These are phyloP conservation scores for Jimgerdemannia lactiflua DNA, from an alignment of 192 early-diverging fungal species.

Conservation along the genomic window DNA sequence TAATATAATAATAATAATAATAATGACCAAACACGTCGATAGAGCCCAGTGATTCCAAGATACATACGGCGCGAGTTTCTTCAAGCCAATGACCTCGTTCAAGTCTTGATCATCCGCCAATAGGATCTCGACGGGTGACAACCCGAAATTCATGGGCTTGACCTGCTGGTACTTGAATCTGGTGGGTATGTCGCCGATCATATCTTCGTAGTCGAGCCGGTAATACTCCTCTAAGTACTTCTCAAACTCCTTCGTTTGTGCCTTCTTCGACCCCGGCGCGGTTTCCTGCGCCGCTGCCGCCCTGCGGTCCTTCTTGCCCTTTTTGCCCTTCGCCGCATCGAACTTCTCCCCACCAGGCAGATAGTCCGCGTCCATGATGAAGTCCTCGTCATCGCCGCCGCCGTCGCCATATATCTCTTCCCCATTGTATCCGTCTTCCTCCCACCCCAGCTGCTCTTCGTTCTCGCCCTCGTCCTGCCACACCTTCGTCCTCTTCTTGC, in stretches of 20 bases:
- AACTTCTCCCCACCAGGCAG: conserved; percentile 67
- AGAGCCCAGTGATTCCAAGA: background rate
- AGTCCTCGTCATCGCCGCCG: conserved; percentile 58
- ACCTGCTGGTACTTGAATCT: conserved; percentile 94
- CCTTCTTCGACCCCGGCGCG: conserved; percentile 18
- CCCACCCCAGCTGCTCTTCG: conserved; percentile 16
- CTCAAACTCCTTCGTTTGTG: conserved; percentile 47
- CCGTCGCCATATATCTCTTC: conserved; percentile 24
- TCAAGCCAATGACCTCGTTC: conserved; percentile 82
- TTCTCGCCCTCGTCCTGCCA: conserved; percentile 24
- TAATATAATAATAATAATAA: conserved; percentile 4
- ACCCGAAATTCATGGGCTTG: conserved; percentile 69
- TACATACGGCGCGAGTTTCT: conserved; percentile 81
- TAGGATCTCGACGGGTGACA: conserved; percentile 85
- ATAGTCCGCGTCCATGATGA: conserved; percentile 93
- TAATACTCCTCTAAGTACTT: conserved; percentile 90
- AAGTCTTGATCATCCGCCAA: conserved; percentile 85
- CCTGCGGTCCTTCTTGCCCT: conserved; percentile 37
- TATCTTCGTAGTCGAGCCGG: conserved; percentile 90
- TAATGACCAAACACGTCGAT: background rate
- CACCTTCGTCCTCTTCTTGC: conserved; percentile 26
- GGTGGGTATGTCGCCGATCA: conserved; percentile 81
- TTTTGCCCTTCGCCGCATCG: conserved; percentile 28
- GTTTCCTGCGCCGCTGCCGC: conserved; percentile 22
- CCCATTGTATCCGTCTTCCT: conserved; percentile 37